Base-by-base conservation (phyloP, 176 grass and related monocot species). In the Melocanna baccifera region DNA sequence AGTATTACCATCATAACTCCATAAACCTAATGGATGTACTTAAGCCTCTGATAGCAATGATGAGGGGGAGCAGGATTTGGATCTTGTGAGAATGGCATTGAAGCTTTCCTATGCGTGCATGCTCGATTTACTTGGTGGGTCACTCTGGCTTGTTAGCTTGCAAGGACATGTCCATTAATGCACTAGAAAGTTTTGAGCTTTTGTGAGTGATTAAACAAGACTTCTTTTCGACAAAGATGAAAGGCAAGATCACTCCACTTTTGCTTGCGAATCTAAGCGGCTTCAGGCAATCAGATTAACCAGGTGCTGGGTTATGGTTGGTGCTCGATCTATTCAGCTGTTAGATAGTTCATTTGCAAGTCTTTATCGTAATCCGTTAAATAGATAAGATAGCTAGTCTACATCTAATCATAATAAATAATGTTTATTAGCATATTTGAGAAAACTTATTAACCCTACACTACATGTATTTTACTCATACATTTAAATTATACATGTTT, bases 21-120 rank as follows among this genome's bases (percentile, higher is more conserved):
- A 8, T 67, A 26, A 75, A 68, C 50, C 51, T 82, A 50, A 62
- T 47, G 22, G 14, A 5, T 7, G 75, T 80, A 85, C 76, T 89
- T 85, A 11, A 28, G 55, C 67, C 39, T 53, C 13, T 9, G 66
- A 41, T 46, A 13, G 73, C 79, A 90, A 87, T 90, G 73, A 90
- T 83, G 79, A 28, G 62, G 16, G 41, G 51, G 39, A 43, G 64
- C 37, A 63, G 48, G 84, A 73, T 90, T 82, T 90, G 79, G 74
- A 87, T 79, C 84, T 51, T 67, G 50, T 13, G 59, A 79, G 88
- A 83, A 90, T 58, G 22, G 12, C 83, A 77, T 86, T 77, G 43
- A 86, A 86, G 70, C 77, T 41, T 84, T 52, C 68, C 68, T 75
- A 34, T 37, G 32, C 45, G 75, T 52, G 30, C 70, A 20, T 7